Percentiles rank a stretch among this genome's conserved stretches.
Conservation (phyloP, 768 basidiomycete genomes). For the Pisolithus sp. region DNA sequence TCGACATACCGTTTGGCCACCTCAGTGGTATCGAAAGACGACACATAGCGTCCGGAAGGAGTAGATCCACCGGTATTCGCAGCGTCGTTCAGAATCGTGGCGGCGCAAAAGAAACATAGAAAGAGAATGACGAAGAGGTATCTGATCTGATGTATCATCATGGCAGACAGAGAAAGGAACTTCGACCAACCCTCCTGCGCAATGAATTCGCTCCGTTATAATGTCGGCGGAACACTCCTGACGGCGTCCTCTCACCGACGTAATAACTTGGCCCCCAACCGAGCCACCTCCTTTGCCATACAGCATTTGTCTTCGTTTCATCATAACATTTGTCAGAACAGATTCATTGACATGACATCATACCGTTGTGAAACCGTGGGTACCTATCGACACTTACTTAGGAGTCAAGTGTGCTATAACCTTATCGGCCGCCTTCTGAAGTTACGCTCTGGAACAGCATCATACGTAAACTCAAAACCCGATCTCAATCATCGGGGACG, state of each 20-base stretch:
- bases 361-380: neutral
- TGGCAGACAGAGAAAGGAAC: neutral
- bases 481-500: neutral
- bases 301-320: neutral
- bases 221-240: no score
- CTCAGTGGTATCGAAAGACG: neutral
- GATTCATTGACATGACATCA: neutral
- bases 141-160: neutral
- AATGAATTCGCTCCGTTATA: neutral
- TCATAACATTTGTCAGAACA: neutral
- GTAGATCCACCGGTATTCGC: neutral
- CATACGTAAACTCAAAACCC: no score
- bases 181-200: neutral
- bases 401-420: neutral
- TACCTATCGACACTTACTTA: neutral
- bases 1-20: neutral
- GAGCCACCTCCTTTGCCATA: neutral
- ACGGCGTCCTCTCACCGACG: no score
- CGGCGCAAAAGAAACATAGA: neutral
- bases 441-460: no score
- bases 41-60: constrained; percentile 2
- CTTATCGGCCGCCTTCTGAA: neutral
- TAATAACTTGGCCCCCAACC: no score
- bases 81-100: neutral
- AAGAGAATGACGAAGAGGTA: constrained; percentile 1